Evolutionary conservation across 495 filamentous ascomycete genomes (phyloP).

Genomic region (Choiromyces venosus): DNA sequence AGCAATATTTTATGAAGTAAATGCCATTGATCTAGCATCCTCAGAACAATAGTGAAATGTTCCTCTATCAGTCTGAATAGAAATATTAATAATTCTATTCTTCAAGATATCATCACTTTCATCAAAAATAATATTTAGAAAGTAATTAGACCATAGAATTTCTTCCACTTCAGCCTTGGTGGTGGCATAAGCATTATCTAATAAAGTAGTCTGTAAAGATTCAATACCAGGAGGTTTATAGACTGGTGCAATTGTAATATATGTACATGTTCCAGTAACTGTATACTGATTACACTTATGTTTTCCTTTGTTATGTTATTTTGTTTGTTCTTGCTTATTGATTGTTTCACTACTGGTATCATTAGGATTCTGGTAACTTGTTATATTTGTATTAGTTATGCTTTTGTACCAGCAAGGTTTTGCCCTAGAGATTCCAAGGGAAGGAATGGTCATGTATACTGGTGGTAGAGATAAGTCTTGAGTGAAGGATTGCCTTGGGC

Average conservation of each 20-base stretch:
- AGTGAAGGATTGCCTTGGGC: too few relatives aligned
- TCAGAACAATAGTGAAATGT: conserved; percentile 3
- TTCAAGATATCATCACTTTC: conserved; percentile 3
- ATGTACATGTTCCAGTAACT: too few relatives aligned
- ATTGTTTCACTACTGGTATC: too few relatives aligned
- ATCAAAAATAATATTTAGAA: conserved; percentile 4
- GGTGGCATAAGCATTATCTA: background rate
- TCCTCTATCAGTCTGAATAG: background rate
- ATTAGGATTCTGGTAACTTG: too few relatives aligned
- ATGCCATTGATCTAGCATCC: background rate
- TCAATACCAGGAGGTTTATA: background rate
- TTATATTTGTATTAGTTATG: too few relatives aligned
- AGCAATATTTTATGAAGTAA: background rate
- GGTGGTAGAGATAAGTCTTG: too few relatives aligned
- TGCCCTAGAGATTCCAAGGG: too few relatives aligned
- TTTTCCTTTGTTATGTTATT: too few relatives aligned
- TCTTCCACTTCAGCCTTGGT: background rate
- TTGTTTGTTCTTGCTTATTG: too few relatives aligned
- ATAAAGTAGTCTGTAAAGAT: conserved; percentile 3
- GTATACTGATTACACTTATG: too few relatives aligned
- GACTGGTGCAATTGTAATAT: background rate
- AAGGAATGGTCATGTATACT: too few relatives aligned
- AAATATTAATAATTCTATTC: conserved; percentile 6
- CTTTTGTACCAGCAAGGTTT: too few relatives aligned
- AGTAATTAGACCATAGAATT: background rate